A percentile compares a stretch with the other conserved stretches of the same genome.
Evolutionary conservation across 2,329 filamentous ascomycete species (phyloP).

Genomic region (Xylariaceae sp.): DNA sequence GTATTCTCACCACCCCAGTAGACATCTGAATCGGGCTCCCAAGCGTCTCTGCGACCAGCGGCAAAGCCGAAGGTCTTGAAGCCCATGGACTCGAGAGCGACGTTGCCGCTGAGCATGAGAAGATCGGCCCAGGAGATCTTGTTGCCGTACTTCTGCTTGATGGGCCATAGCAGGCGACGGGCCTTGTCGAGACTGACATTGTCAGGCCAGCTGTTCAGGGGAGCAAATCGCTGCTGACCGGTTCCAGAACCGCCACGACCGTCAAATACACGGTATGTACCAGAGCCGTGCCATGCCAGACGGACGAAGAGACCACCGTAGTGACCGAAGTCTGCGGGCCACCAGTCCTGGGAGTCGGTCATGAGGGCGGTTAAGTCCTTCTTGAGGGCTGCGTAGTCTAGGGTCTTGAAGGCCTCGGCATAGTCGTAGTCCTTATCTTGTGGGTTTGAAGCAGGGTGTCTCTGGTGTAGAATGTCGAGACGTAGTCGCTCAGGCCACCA

Average conservation of each 20-base stretch:
- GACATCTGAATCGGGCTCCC: conserved; percentile 68
- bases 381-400: conserved; percentile 68
- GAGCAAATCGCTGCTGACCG: conserved; percentile 74
- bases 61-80: conserved; percentile 69
- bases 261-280: conserved; percentile 70
- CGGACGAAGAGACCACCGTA: conserved; percentile 77
- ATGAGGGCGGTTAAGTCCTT: conserved; percentile 65
- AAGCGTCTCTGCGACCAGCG: conserved; percentile 66
- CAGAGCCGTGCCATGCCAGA: conserved; percentile 76
- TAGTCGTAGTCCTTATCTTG: conserved; percentile 65
- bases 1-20: conserved; percentile 73
- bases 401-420: conserved; percentile 62
- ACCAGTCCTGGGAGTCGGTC: conserved; percentile 76
- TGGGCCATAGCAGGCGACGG: conserved; percentile 70
- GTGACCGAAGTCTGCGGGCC: conserved; percentile 77
- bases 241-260: conserved; percentile 69
- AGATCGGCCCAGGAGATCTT: conserved; percentile 79
- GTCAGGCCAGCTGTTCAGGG: conserved; percentile 78
- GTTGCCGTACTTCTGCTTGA: conserved; percentile 80
- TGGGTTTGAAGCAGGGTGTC: conserved; percentile 59
- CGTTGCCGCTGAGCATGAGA: conserved; percentile 66
- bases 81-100: conserved; percentile 72
- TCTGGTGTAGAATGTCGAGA: conserved; percentile 69
- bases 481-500: conserved; percentile 69
- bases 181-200: conserved; percentile 76